phyloP scores from a whole-genome alignment of 495 filamentous ascomycete genomes.

The Halenospora varia region DNA sequence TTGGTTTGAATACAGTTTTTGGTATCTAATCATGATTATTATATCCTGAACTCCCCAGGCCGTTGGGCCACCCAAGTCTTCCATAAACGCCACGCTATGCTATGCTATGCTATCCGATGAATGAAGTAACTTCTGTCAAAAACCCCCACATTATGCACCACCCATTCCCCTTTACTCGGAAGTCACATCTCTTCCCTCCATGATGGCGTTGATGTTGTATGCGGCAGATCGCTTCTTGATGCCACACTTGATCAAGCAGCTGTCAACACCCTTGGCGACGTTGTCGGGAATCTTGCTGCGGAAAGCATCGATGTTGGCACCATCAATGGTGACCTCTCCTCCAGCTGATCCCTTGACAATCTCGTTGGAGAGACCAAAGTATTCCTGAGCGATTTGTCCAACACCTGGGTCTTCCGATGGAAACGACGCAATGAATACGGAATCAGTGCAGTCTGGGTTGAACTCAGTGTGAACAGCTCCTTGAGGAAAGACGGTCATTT shows the following conservation, averaged over 20 bases:
- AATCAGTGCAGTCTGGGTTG: conserved; percentile 37
- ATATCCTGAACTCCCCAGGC: too few relatives aligned
- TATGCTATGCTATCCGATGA: too few relatives aligned
- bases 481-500: conserved; percentile 37
- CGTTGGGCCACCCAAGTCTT: too few relatives aligned
- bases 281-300: conserved; percentile 29
- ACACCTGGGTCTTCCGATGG: conserved; percentile 35
- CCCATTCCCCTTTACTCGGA: too few relatives aligned
- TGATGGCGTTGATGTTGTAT: not conserved
- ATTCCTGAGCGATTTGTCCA: conserved; percentile 20
- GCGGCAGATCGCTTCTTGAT: not conserved
- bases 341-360: conserved; percentile 26
- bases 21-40: too few relatives aligned
- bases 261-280: conserved; percentile 12
- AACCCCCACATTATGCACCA: too few relatives aligned
- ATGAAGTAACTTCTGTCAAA: too few relatives aligned
- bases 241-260: conserved; percentile 10
- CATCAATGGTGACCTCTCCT: conserved; percentile 21
- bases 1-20: too few relatives aligned
- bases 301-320: conserved; percentile 29
- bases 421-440: conserved; percentile 36
- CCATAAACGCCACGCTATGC: too few relatives aligned
- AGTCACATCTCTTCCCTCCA: not conserved
- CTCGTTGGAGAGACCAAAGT: conserved; percentile 29
- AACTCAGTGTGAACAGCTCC: conserved; percentile 41